Evolutionary conservation across 1,284 basidiomycete genomes (phyloP), one percentile per base, ranked within the genome.

Genomic region (Apiotrichum domesticum): DNA sequence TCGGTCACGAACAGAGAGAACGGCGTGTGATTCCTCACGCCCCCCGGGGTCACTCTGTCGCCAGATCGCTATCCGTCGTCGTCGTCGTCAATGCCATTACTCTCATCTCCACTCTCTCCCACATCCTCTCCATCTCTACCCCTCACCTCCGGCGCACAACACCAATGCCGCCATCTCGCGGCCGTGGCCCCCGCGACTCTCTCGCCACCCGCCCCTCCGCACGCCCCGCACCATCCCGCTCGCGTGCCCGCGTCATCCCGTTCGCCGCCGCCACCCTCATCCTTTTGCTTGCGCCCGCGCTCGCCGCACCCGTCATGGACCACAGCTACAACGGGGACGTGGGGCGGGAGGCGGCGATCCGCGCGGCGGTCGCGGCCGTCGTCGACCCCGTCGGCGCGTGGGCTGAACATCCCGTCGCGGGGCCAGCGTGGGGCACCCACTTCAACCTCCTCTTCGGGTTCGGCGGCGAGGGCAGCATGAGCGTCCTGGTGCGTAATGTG

Each of bases 371-470:
- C n/a, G 47, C 47, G 21, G 47, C 47, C 3, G 47, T 49, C 35
- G 47, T 49, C 15, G 47, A 49, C 35, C 47, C 47, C 35, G 47
- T 49, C 35, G 47, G 47, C 8, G 13, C 47, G 35, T 49, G 47
- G 47, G 9, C 29, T 33, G 47, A 49, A 11, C 35, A 10, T 4
- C 5, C 5, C 35, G 32, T 6, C 11, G n/a, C 10, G 11, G 33
- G 9, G 5, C 14, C 3, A 21, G 21, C 21, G 9, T 49, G 35
- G 47, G 35, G 47, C 7, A 21, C 35, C 6, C 35, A 49, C 15
- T 49, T 49, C 15, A 37, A n/a, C 10, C 9, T 49, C 4, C 7
- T 49, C 9, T 49, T 49, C 13, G 47, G 47, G 15, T 49, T 49
- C 32, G 47, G 47, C 35, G 47, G 47, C n/a, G 47, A 49, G 29